Conservation (phyloP, 306 rosid species). For the Glycine tomentella region DNA sequence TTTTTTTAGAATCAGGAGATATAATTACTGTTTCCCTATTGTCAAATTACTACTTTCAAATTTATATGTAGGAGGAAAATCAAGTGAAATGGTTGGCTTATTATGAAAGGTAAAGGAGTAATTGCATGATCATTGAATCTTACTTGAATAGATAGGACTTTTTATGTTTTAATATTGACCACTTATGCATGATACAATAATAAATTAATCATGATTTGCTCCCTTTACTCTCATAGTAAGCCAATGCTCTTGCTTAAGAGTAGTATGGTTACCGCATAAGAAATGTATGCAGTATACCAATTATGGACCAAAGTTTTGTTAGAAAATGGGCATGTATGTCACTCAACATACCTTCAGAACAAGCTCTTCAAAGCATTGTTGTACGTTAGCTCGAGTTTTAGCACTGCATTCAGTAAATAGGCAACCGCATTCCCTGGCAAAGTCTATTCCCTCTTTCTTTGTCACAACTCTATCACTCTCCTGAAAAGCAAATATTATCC, state of each 20-base stretch:
- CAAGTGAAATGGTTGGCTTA: conserved; percentile 6
- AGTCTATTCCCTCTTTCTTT: conserved; percentile 86
- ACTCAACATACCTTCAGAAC: conserved; percentile 76
- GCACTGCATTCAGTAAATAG: conserved; percentile 95
- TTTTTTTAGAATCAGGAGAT: conserved; percentile 10
- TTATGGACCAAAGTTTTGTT: conserved; percentile 5
- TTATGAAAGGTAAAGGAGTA: conserved; percentile 6
- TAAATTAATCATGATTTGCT: not conserved
- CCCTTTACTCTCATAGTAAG: too few relatives aligned
- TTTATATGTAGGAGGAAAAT: not conserved
- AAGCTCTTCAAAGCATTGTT: conserved; percentile 96
- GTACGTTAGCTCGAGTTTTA: conserved; percentile 88
- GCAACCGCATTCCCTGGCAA: conserved; percentile 92
- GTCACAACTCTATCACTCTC: conserved; percentile 85
- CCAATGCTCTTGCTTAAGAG: conserved; percentile 12
- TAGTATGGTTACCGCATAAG: not conserved
- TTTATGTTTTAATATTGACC: not conserved
- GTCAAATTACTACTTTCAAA: not conserved
- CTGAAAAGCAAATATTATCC: conserved; percentile 57
- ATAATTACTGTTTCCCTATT: not conserved
- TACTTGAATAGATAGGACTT: not conserved
- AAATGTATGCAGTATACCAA: conserved; percentile 10
- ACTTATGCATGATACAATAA: not conserved
- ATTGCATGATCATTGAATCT: not conserved
- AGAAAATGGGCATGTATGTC: not conserved